These are phyloP conservation scores for Lachnellula hyalina DNA, from an alignment of 2,329 filamentous ascomycete species.

Conservation along the genomic window DNA sequence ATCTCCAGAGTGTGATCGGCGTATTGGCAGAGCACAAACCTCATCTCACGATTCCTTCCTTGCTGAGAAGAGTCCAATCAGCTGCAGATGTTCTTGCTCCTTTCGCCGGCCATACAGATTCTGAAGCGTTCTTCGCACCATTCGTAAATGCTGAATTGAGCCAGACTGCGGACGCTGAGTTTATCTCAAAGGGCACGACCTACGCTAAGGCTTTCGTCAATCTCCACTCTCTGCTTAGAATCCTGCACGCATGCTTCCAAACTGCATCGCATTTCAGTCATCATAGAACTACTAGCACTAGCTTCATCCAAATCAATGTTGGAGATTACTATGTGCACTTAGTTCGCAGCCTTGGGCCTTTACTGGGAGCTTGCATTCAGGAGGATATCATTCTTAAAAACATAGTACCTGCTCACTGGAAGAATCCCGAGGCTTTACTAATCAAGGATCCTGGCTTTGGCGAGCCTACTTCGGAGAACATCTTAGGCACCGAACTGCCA, in stretches of 20 bases:
- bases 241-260: constrained; percentile 69
- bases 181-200: constrained; percentile 61
- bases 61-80: constrained; percentile 68
- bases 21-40: constrained; percentile 76
- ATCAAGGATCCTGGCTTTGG: constrained; percentile 21
- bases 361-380: constrained; percentile 75
- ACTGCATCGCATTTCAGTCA: constrained; percentile 45
- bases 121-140: constrained; percentile 63
- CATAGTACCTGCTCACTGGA: constrained; percentile 66
- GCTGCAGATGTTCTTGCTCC: constrained; percentile 64
- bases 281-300: constrained; percentile 52
- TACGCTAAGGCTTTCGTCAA: constrained; percentile 74
- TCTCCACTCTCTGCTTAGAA: constrained; percentile 69
- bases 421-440: constrained; percentile 13
- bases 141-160: constrained; percentile 46
- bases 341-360: constrained; percentile 66
- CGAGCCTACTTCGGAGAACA: constrained; percentile 12
- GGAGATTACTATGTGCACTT: constrained; percentile 78
- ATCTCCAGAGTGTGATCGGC: constrained; percentile 68
- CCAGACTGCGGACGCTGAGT: constrained; percentile 35
- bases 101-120: constrained; percentile 49
- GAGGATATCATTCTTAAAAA: constrained; percentile 76
- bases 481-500: constrained; percentile 11
- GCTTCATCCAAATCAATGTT: constrained; percentile 73
- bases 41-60: constrained; percentile 72